Evolutionary conservation across 306 rosid species (phyloP).

Genomic region (Abrus precatorius): DNA sequence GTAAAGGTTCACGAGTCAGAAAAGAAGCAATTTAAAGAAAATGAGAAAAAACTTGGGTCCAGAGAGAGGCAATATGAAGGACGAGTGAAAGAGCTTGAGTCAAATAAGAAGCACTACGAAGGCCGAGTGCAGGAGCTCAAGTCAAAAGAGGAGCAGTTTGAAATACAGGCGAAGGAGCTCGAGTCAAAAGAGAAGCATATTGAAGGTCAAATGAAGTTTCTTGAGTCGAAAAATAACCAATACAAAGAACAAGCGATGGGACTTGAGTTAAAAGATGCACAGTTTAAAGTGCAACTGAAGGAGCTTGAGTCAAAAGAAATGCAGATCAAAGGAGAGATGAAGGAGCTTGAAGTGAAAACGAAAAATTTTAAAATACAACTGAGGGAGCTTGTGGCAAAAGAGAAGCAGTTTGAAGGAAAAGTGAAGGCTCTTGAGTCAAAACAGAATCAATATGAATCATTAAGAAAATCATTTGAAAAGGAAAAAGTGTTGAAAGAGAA

Average conservation of each 20-base stretch:
- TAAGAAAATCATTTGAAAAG: constrained; percentile 33
- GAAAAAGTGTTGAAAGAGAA: constrained; percentile 38
- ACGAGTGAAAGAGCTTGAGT: neutral
- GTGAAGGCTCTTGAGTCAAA: constrained; percentile 15
- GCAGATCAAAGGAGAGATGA: constrained; percentile 17
- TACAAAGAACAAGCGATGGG: constrained; percentile 28
- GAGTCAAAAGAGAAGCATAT: constrained; percentile 6
- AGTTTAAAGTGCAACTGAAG: neutral
- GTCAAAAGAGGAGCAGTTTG: neutral
- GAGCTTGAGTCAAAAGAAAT: constrained; percentile 28
- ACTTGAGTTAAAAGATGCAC: neutral
- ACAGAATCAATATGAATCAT: constrained; percentile 34
- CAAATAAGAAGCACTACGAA: constrained; percentile 4
- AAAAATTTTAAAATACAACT: constrained; percentile 21
- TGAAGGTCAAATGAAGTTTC: constrained; percentile 36
- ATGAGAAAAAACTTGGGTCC: neutral
- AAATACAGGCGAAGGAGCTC: neutral
- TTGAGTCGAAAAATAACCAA: constrained; percentile 45
- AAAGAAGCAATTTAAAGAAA: neutral
- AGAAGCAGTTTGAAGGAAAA: constrained; percentile 28
- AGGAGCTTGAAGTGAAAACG: neutral
- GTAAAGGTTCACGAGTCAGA: neutral
- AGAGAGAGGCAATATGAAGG: constrained; percentile 19
- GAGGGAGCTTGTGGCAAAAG: constrained; percentile 19
- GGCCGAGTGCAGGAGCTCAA: neutral